These are phyloP conservation scores for Rhynchosporium agropyri DNA, from an alignment of 2,329 filamentous ascomycete genomes.

Conservation along the genomic window DNA sequence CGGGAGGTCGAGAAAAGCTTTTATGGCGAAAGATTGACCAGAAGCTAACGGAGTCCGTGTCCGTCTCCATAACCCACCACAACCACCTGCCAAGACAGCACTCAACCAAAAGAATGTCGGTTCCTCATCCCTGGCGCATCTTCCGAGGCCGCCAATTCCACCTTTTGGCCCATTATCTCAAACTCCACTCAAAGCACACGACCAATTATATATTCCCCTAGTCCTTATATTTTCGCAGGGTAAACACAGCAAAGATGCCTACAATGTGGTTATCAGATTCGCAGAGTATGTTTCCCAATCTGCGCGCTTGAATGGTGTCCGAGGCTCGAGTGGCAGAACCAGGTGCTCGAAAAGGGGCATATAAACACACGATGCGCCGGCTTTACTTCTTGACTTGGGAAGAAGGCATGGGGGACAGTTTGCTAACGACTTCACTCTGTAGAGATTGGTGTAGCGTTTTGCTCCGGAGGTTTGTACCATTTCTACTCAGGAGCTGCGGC, in stretches of 20 bases:
- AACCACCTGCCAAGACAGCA: background rate
- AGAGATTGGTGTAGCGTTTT: conserved; percentile 98
- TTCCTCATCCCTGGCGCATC: conserved; percentile 16
- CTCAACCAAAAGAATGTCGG: conserved; percentile 15
- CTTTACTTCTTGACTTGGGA: conserved; percentile 15
- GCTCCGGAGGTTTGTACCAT: conserved; percentile 81
- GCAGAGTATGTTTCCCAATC: conserved; percentile 70
- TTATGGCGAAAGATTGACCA: background rate
- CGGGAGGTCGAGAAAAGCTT: conserved; percentile 8
- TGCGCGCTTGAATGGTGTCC: background rate
- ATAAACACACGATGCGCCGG: conserved; percentile 30
- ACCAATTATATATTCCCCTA: conserved; percentile 12
- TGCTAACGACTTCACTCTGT: conserved; percentile 48
- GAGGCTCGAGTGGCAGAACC: background rate
- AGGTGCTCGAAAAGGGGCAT: conserved; percentile 3
- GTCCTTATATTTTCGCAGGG: background rate
- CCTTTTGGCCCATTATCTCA: conserved; percentile 24
- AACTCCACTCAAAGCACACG: conserved; percentile 16
- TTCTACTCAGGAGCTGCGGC: conserved; percentile 26
- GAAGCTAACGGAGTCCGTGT: conserved; percentile 17
- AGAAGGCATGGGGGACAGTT: background rate
- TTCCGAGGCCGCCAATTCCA: conserved; percentile 22
- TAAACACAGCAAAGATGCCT: conserved; percentile 39
- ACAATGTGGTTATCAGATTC: conserved; percentile 94
- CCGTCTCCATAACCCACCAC: conserved; percentile 1